phyloP scores from a whole-genome alignment of 495 filamentous ascomycete species.

The Lophiotrema nucula region DNA sequence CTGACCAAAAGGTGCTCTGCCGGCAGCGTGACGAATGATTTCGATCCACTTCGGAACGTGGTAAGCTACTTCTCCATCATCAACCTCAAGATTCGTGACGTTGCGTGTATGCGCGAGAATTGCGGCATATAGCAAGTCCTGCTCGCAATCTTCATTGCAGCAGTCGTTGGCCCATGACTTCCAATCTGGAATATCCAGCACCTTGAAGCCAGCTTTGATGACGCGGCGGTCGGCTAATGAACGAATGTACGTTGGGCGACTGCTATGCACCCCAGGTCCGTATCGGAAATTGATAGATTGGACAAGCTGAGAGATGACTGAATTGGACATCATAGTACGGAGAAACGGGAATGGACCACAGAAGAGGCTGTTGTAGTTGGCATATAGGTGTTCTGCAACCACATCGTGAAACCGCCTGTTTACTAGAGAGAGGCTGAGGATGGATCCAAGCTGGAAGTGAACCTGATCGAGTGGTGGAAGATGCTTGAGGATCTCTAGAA shows the following conservation, averaged over 20 bases:
- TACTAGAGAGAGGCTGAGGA: conserved; percentile 2
- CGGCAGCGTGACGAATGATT: background rate
- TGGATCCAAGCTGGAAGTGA: background rate
- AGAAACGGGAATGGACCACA: conserved; percentile 9
- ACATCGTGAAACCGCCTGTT: conserved; percentile 10
- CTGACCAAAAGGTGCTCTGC: conserved; percentile 2
- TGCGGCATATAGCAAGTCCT: conserved; percentile 6
- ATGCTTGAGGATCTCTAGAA: conserved; percentile 17
- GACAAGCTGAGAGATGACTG: background rate
- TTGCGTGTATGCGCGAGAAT: conserved; percentile 18
- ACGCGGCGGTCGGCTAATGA: background rate
- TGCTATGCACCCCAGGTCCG: background rate
- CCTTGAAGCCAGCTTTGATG: conserved; percentile 9
- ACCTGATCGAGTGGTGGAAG: background rate
- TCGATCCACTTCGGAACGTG: conserved; percentile 8
- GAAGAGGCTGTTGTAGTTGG: conserved; percentile 7
- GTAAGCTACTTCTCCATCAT: conserved; percentile 3
- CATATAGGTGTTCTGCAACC: background rate
- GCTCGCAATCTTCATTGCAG: background rate
- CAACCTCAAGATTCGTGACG: background rate
- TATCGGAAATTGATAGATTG: conserved; percentile 1
- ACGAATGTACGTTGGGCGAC: background rate
- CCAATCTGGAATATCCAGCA: conserved; percentile 8
- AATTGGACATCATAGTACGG: conserved; percentile 4
- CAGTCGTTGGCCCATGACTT: conserved; percentile 9